phyloP scores from a whole-genome alignment of 2,329 filamentous ascomycete genomes.

The Phialophora expanda region DNA sequence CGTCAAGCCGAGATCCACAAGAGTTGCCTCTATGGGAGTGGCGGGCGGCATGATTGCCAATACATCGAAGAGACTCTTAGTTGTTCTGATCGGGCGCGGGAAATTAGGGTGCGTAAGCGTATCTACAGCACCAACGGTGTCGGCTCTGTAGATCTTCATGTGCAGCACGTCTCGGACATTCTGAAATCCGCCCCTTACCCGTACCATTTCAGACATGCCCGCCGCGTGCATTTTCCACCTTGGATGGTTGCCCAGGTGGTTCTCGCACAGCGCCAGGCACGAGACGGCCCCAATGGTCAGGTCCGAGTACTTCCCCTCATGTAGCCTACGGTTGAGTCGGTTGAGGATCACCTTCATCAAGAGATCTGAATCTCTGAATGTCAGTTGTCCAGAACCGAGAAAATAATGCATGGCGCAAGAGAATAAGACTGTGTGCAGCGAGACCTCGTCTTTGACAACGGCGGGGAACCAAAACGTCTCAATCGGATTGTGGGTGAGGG shows the following conservation, averaged over 20 bases:
- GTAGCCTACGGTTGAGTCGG: conserved; percentile 31
- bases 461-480: conserved; percentile 31
- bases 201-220: conserved; percentile 36
- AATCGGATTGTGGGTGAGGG: conserved; percentile 27
- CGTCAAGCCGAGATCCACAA: conserved; percentile 9
- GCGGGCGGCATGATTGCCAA: conserved; percentile 13
- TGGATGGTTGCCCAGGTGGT: conserved; percentile 28
- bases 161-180: conserved; percentile 23
- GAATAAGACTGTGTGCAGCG: conserved; percentile 31
- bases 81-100: conserved; percentile 17
- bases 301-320: conserved; percentile 26
- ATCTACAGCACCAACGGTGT: conserved; percentile 34
- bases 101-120: conserved; percentile 28
- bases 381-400: background rate
- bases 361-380: conserved; percentile 24
- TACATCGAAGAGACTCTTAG: conserved; percentile 11
- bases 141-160: conserved; percentile 34
- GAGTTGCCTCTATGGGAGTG: background rate
- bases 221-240: conserved; percentile 30
- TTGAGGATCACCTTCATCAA: conserved; percentile 34
- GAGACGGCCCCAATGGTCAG: conserved; percentile 35
- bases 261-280: conserved; percentile 33
- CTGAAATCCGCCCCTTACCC: conserved; percentile 28
- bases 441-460: conserved; percentile 29
- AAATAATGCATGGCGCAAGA: conserved; percentile 31